Percentiles rank a stretch among this genome's conserved stretches.
Conservation (phyloP, 139 green algal genomes). For the Volvox reticuliferus region DNA sequence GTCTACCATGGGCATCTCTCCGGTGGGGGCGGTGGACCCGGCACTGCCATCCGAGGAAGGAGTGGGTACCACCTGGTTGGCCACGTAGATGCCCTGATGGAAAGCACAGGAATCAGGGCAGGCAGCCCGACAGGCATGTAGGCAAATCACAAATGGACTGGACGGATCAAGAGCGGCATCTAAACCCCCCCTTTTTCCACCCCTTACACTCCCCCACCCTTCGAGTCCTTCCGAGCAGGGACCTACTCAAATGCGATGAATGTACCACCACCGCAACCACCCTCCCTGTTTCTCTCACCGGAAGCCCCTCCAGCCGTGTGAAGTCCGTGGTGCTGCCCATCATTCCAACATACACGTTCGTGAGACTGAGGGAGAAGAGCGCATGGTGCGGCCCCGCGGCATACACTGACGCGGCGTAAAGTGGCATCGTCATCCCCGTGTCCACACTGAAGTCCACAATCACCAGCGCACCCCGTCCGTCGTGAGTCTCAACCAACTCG, state of each 20-base stretch:
- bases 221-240: no score
- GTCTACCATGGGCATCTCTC: not conserved
- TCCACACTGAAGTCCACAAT: constrained; percentile 84
- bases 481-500: constrained; percentile 88
- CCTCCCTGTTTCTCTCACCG: constrained; percentile 57
- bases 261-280: not conserved
- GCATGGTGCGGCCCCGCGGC: constrained; percentile 77
- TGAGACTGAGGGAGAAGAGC: constrained; percentile 84
- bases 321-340: constrained; percentile 82
- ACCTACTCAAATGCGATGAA: not conserved
- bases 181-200: not conserved
- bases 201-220: not conserved
- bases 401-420: constrained; percentile 74
- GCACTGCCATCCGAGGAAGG: not conserved
- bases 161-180: no score
- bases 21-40: not conserved
- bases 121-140: not conserved
- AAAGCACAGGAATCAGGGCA: not conserved
- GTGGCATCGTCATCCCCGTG: constrained; percentile 41
- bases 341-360: constrained; percentile 72
- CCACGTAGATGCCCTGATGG: constrained; percentile 87
- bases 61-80: constrained; percentile 78
- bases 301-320: constrained; percentile 79
- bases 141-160: no score
- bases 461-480: constrained; percentile 78